These are phyloP conservation scores for Zizania latifolia DNA, from an alignment of 176 grass and related monocot species.

Conservation along the genomic window DNA sequence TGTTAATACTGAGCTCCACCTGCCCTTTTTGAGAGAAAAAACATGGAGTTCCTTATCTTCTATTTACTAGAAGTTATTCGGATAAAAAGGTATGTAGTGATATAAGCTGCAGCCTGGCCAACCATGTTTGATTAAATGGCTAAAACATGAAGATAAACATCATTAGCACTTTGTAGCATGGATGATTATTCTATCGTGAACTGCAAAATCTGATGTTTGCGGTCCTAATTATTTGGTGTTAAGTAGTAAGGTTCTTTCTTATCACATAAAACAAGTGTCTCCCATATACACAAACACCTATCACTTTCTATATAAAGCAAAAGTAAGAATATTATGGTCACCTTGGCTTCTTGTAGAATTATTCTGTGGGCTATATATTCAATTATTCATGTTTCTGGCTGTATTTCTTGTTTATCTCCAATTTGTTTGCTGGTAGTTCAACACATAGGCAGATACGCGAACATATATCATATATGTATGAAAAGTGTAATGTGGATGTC, in stretches of 20 bases:
- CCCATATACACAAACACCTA: neutral
- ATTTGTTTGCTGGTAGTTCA: conserved; percentile 27
- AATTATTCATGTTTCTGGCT: conserved; percentile 12
- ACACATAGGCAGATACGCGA: conserved; percentile 23
- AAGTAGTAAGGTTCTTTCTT: conserved; percentile 13
- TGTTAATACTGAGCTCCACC: neutral
- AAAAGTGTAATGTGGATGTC: conserved; percentile 14
- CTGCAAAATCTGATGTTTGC: conserved; percentile 5
- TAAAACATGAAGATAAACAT: conserved; percentile 28
- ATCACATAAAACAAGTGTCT: neutral
- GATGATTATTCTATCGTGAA: conserved; percentile 21
- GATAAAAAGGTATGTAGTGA: conserved; percentile 19
- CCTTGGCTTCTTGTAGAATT: conserved; percentile 15
- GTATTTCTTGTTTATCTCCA: conserved; percentile 5
- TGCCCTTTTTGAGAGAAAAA: neutral
- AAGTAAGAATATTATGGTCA: conserved; percentile 37
- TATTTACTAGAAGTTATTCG: neutral
- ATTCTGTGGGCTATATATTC: conserved; percentile 27
- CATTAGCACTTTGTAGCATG: conserved; percentile 33
- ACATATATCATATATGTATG: neutral
- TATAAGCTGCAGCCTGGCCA: neutral
- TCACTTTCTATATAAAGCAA: conserved; percentile 51
- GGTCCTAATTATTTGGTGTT: conserved; percentile 8
- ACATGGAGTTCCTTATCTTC: neutral
- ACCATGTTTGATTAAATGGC: conserved; percentile 5